phyloP scores from a whole-genome alignment of 2,329 filamentous ascomycete genomes.

The Phialocephala sp. region DNA sequence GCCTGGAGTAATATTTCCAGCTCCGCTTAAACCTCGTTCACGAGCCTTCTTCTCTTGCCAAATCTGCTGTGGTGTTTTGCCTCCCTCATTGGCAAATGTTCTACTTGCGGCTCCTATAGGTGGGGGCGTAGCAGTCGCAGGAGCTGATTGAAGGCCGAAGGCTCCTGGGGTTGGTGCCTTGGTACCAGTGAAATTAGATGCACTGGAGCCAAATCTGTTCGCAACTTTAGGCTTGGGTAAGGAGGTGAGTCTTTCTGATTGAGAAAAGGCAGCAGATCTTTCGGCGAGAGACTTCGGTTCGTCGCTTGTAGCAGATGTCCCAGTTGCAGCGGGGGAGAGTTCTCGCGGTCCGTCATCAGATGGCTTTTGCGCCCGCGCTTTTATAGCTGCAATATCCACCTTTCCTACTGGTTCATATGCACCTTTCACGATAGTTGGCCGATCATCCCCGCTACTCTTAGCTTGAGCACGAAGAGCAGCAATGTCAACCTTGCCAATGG shows the following conservation, averaged over 20 bases:
- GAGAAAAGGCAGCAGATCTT: slow-evolving; percentile 74
- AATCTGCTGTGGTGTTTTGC: slow-evolving; percentile 94
- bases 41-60: slow-evolving; percentile 98
- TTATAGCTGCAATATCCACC: slow-evolving; percentile 95
- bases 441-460: slow-evolving; percentile 73
- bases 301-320: slow-evolving; percentile 50
- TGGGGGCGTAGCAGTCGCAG: slow-evolving; percentile 57
- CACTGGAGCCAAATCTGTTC: slow-evolving; percentile 79
- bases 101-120: slow-evolving; percentile 83
- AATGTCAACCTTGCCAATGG: slow-evolving; percentile 97
- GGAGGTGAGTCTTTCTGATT: slow-evolving; percentile 80
- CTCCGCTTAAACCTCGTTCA: slow-evolving; percentile 65
- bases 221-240: slow-evolving; percentile 94
- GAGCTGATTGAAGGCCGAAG: slow-evolving; percentile 66
- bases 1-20: slow-evolving; percentile 52
- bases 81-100: slow-evolving; percentile 92
- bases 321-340: slow-evolving; percentile 51
- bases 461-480: slow-evolving; percentile 81
- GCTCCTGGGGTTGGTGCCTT: slow-evolving; percentile 82
- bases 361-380: slow-evolving; percentile 77
- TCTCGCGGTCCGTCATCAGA: slow-evolving; percentile 44
- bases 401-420: slow-evolving; percentile 95
- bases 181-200: slow-evolving; percentile 79
- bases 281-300: slow-evolving; percentile 72
- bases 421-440: slow-evolving; percentile 86